Evolutionary conservation across 305 asterid genomes (phyloP).

Genomic region (Solanum hybrid): DNA sequence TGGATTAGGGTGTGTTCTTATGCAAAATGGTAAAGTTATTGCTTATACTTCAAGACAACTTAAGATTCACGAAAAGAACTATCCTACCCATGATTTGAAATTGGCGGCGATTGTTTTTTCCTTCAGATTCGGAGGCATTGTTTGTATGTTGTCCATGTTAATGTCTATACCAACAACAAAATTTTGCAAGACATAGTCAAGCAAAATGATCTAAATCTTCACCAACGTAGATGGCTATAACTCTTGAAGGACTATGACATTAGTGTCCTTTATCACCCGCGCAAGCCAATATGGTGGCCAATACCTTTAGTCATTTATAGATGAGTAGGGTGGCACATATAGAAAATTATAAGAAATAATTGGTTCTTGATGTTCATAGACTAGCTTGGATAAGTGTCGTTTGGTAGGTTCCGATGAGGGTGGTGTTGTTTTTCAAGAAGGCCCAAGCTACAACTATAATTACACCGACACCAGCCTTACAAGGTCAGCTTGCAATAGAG

Average conservation of each 20-base stretch:
- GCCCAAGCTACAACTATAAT: not conserved
- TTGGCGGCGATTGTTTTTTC: not conserved
- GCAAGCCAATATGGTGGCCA: not conserved
- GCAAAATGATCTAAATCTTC: not conserved
- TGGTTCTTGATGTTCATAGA: no score
- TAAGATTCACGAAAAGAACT: not conserved
- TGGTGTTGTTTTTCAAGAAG: not conserved
- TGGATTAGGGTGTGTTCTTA: not conserved
- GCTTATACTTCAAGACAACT: not conserved
- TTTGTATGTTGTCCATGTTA: not conserved
- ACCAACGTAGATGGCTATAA: not conserved
- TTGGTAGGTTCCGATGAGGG: not conserved
- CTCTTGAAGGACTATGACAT: not conserved
- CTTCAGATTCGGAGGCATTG: not conserved
- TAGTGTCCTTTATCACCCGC: not conserved
- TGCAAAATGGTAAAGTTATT: not conserved
- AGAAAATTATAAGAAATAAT: no score
- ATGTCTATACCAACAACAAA: not conserved
- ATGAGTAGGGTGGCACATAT: not conserved
- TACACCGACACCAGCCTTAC: not conserved
- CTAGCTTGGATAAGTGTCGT: not conserved
- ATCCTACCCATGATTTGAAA: not conserved
- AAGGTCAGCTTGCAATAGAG: not conserved
- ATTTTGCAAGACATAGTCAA: not conserved
- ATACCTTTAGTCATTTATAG: not conserved